Conservation (phyloP, 768 basidiomycete genomes). For the Xerocomus spinulosus region DNA sequence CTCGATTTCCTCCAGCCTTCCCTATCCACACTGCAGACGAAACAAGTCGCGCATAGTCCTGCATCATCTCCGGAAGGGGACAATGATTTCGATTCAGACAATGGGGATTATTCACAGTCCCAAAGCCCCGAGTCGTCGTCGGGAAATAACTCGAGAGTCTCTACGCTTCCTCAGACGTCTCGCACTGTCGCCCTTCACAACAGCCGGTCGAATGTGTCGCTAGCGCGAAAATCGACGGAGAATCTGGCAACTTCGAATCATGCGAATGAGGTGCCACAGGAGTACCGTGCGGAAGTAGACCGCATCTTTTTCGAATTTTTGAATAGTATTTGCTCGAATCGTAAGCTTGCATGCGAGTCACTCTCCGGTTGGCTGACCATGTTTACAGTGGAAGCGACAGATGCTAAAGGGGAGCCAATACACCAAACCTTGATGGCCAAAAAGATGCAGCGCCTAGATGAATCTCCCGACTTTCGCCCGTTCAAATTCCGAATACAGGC, state of each 20-base stretch:
- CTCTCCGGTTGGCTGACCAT: conserved; percentile 13
- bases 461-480: conserved; percentile 93
- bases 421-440: conserved; percentile 99
- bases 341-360: conserved; percentile 45
- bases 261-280: conserved; percentile 68
- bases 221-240: conserved; percentile 23
- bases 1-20: conserved; percentile 30
- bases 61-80: conserved; percentile 48
- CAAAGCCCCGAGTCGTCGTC: conserved; percentile 31
- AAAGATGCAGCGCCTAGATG: conserved; percentile 96
- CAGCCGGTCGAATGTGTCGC: conserved; percentile 9
- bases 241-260: conserved; percentile 30
- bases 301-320: conserved; percentile 88
- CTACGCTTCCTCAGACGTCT: conserved; percentile 22
- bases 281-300: conserved; percentile 80
- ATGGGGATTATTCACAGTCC: conserved; percentile 28
- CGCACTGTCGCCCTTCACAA: conserved; percentile 16
- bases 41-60: conserved; percentile 22
- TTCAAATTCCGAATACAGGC: conserved; percentile 99
- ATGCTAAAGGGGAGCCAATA: conserved; percentile 93
- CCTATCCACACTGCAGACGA: conserved; percentile 5
- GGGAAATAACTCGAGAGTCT: conserved; percentile 18
- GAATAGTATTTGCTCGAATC: conserved; percentile 82
- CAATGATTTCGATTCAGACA: conserved; percentile 45
- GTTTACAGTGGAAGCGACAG: conserved; percentile 79